These are phyloP conservation scores for Acarospora socialis DNA, from an alignment of 2,329 filamentous ascomycete species.

Conservation along the genomic window DNA sequence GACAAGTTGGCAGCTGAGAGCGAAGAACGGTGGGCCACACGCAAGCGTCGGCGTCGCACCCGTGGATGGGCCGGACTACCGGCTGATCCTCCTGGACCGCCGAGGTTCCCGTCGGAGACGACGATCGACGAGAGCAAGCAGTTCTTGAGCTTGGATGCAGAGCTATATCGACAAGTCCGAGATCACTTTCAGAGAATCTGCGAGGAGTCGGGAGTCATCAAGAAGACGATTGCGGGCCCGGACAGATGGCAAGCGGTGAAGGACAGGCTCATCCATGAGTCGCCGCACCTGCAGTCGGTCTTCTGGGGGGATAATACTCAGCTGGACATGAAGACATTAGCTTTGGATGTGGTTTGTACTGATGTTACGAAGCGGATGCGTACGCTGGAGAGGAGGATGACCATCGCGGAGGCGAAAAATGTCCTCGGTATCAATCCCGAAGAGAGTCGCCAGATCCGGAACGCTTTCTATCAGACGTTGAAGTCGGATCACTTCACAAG, in stretches of 20 bases:
- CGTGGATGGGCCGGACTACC: slow-evolving; percentile 54
- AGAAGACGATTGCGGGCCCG: slow-evolving; percentile 61
- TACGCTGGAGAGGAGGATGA: slow-evolving; percentile 49
- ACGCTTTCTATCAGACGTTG: slow-evolving; percentile 51
- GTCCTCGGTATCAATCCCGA: slow-evolving; percentile 54
- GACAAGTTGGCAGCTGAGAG: slow-evolving; percentile 44
- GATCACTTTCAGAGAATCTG: slow-evolving; percentile 58
- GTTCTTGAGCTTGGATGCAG: slow-evolving; percentile 49
- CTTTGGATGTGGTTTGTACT: slow-evolving; percentile 64
- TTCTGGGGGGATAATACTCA: slow-evolving; percentile 45
- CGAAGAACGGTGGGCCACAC: slow-evolving; percentile 45
- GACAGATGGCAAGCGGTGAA: slow-evolving; percentile 63
- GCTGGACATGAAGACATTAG: slow-evolving; percentile 48
- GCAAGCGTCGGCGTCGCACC: slow-evolving; percentile 55
- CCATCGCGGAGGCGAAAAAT: slow-evolving; percentile 61
- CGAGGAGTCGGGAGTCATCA: slow-evolving; percentile 49
- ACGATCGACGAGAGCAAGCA: slow-evolving; percentile 66
- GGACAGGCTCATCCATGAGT: slow-evolving; percentile 49
- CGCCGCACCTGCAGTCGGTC: slow-evolving; percentile 46
- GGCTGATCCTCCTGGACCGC: slow-evolving; percentile 51
- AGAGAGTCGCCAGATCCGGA: slow-evolving; percentile 50
- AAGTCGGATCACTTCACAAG: slow-evolving; percentile 53
- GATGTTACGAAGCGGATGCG: slow-evolving; percentile 73
- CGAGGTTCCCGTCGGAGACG: slow-evolving; percentile 68
- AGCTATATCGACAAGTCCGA: slow-evolving; percentile 49